Evolutionary conservation across 2,329 filamentous ascomycete species (phyloP), one percentile per base, ranked within the genome.

Genomic region (Pestalotiopsis sp.): DNA sequence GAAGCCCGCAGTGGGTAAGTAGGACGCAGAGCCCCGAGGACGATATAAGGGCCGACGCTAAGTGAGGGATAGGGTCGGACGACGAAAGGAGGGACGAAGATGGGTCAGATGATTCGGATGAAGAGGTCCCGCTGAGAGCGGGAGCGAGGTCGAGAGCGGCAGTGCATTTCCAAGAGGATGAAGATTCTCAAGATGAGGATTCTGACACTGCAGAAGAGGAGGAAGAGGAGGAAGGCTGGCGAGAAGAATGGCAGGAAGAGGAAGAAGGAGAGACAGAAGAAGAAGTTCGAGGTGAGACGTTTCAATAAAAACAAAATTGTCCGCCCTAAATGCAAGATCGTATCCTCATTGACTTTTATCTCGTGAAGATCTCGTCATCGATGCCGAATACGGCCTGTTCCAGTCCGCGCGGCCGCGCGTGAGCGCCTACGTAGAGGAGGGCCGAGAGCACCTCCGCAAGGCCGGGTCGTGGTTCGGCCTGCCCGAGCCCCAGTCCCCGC

Each of bases 381-480:
- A 62, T 23, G 38, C 31, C 27, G 59, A 62, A 41, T 9, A n/a
- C 9, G 31, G 31, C 13, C 13, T 62, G 5, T 62, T 62, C 36
- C 59, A 39, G 38, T 36, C 59, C 20, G 59, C 59, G 9, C 3
- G 59, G 4, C 59, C 59, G 25, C 38, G 59, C 3, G 59, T 62
- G 36, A 62, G 59, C 59, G 59, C 31, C 27, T 62, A 62, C 59
- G 31, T 39, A 20, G 25, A 27, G 2, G 31, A 36, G 4, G 59
- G 59, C 7, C 3, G 36, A 20, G 59, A 38, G 17, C 31, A 62
- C 20, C 27, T 62, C 13, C 59, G 59, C 9, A 62, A 23, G 20
- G 31, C 31, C n/a, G 59, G 59, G 13, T 62, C 59, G 7, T 62
- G 59, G 59, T 23, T 62, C n/a, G 59, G 59, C n/a, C 59, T 62